Evolutionary conservation across 306 rosid genomes (phyloP).

Genomic region (Fagus sylvatica): DNA sequence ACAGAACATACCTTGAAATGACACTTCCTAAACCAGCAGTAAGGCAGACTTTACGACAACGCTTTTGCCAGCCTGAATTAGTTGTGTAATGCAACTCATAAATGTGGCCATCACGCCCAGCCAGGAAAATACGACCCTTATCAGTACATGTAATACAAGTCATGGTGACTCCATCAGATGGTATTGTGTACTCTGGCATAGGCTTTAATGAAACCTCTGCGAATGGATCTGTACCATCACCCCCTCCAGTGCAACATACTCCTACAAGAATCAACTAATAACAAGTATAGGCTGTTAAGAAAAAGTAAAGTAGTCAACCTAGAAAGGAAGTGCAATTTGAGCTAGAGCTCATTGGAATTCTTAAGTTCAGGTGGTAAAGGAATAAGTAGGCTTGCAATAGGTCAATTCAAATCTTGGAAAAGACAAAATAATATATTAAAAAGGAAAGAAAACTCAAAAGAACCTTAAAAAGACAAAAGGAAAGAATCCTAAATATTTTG

Average conservation of each 20-base stretch:
- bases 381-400: background rate
- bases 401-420: background rate
- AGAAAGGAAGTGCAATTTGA: background rate
- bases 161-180: conserved; percentile 97
- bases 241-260: conserved; percentile 89
- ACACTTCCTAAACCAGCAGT: conserved; percentile 94
- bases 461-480: background rate
- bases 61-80: conserved; percentile 95
- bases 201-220: conserved; percentile 92
- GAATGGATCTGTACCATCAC: conserved; percentile 78
- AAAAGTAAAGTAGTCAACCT: conserved; percentile 20
- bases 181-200: conserved; percentile 80
- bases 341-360: background rate
- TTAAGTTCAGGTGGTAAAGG: background rate
- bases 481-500: background rate
- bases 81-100: conserved; percentile 85
- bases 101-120: conserved; percentile 97
- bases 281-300: conserved; percentile 41
- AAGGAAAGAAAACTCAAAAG: background rate
- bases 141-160: conserved; percentile 84
- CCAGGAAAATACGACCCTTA: conserved; percentile 87
- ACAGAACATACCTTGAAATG: conserved; percentile 72
- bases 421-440: background rate
- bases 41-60: conserved; percentile 83
- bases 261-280: conserved; percentile 86